Base-by-base conservation (phyloP, 2,329 filamentous ascomycete genomes). In the Trichoderma koningiopsis region DNA sequence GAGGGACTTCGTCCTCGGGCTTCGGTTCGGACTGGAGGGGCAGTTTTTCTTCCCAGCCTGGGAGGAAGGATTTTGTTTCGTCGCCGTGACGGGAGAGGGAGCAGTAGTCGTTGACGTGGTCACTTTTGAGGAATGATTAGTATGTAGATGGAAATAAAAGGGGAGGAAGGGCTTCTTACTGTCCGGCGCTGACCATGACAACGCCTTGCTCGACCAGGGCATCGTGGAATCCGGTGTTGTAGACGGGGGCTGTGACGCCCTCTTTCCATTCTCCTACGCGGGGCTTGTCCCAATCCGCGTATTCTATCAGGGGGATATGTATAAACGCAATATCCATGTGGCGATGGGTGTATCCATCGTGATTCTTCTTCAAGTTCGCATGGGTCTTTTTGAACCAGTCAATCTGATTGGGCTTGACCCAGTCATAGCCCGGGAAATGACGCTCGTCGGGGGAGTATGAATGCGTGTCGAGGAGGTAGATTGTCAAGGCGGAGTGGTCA, bases 321-420 rank as follows among this genome's bases (percentile, higher is more conserved):
- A 99, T 96, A 77, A 99, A 99, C 0, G 96, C 93, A 79, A 98
- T 88, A 77, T 99, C 92, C 87, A 99, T 92, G 78, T 98, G 96
- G 63, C 94, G 91, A 76, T 96, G 92, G 0, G 92, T 93, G 80
- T 97, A 99, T 75, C 93, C 89, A 71, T 87, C 87, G 78, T 97
- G 94, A 70, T 88, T 88, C 75, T 90, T 89, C 81, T 93, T 93
- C 58, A 97, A 82, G 14, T 88, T 82, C 69, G 90, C 84, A 0
- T 92, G 90, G 0, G 92, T 97, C 72, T 88, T 86, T 73, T 89
- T 90, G 83, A 99, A 99, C 96, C 96, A 99, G 68, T 92, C 89
- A 70, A 97, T 97, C 80, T 99, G 96, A 74, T 88, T 94, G 56
- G 90, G 90, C 82, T 98, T 98, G 77, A 99, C 83, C 96, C 96